Percentiles rank a stretch among this genome's conserved stretches.
Conservation (phyloP, 805 yeast species). For the Metschnikowia chrysomelidarum region DNA sequence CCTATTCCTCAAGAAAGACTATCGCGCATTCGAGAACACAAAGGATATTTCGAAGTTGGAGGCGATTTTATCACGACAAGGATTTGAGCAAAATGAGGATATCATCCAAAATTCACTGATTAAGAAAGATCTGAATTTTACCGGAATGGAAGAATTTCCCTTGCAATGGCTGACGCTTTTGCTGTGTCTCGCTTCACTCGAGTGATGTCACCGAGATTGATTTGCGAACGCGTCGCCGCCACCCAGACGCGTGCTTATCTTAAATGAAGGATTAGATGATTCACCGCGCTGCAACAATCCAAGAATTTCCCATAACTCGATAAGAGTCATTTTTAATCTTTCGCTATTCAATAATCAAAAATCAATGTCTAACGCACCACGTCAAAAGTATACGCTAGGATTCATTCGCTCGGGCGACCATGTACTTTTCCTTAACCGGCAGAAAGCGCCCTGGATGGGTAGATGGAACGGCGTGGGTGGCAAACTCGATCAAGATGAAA, state of each 20-base stretch:
- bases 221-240: too few relatives aligned
- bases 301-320: too few relatives aligned
- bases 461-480: conserved; percentile 50
- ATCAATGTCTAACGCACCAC: conserved; percentile 9
- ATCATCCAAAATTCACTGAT: too few relatives aligned
- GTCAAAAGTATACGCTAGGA: conserved; percentile 25
- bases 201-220: too few relatives aligned
- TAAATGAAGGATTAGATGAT: too few relatives aligned
- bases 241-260: too few relatives aligned
- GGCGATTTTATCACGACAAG: neutral
- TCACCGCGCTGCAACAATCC: too few relatives aligned
- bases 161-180: conserved; percentile 2
- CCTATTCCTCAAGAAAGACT: conserved; percentile 21
- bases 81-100: too few relatives aligned
- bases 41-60: conserved; percentile 5
- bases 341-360: too few relatives aligned
- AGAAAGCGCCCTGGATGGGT: conserved; percentile 48
- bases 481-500: conserved; percentile 34
- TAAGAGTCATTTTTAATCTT: too few relatives aligned
- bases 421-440: conserved; percentile 37
- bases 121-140: too few relatives aligned
- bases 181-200: conserved; percentile 3
- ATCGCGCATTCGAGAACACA: conserved; percentile 12
- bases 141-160: neutral
- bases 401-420: conserved; percentile 31